phyloP scores from a whole-genome alignment of 768 basidiomycete genomes.

The Rubroboletus satanas region DNA sequence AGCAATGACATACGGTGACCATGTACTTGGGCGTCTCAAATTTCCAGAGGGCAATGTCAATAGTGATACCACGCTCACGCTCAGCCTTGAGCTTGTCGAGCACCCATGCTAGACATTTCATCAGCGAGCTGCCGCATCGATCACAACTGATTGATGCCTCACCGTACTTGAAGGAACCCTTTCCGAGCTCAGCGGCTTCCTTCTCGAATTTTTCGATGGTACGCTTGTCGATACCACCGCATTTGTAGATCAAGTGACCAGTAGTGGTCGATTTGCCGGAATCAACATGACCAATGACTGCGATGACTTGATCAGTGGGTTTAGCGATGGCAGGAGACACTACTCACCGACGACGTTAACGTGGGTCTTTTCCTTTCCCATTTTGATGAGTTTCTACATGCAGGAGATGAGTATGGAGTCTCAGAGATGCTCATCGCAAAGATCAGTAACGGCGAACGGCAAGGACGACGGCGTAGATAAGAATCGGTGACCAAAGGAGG shows the following conservation, averaged over 20 bases:
- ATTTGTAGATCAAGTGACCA: constrained; percentile 99
- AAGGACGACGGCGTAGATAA: constrained; percentile 17
- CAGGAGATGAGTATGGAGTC: constrained; percentile 11
- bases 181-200: constrained; percentile 99
- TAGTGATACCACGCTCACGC: constrained; percentile 99
- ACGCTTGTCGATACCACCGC: constrained; percentile 99
- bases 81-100: constrained; percentile 99
- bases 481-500: constrained; percentile 11
- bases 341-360: constrained; percentile 94
- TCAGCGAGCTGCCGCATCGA: constrained; percentile 18
- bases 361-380: constrained; percentile 96
- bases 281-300: constrained; percentile 99
- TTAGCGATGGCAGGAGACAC: constrained; percentile 15
- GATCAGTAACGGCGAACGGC: constrained; percentile 21
- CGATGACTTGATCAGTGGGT: constrained; percentile 29
- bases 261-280: constrained; percentile 99
- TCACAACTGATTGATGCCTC: constrained; percentile 31
- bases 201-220: constrained; percentile 99
- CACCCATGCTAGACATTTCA: constrained; percentile 79
- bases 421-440: constrained; percentile 15
- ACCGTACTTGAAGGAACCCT: constrained; percentile 99
- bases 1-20: constrained; percentile 67
- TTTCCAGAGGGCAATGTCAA: constrained; percentile 99
- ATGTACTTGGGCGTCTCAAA: constrained; percentile 98
- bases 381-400: constrained; percentile 57